These are phyloP conservation scores for Daedaleopsis sinensis DNA, from an alignment of 768 basidiomycete genomes.

Conservation along the genomic window DNA sequence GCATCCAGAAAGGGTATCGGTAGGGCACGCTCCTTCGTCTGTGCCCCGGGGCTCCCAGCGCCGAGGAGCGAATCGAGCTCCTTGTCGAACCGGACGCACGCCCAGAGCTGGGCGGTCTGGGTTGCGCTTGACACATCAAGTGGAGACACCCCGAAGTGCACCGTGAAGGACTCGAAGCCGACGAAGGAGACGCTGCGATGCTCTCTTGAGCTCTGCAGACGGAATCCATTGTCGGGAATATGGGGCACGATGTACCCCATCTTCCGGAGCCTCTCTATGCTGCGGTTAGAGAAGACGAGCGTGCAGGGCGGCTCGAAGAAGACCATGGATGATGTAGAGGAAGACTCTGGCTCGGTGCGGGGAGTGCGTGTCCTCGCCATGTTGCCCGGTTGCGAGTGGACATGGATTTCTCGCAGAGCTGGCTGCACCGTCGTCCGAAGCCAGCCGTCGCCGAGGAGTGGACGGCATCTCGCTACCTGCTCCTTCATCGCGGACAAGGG, in stretches of 20 bases:
- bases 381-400: not conserved
- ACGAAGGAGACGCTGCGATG: constrained; percentile 8
- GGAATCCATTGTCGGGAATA: constrained; percentile 5
- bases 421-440: not conserved
- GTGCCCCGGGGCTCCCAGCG: not conserved
- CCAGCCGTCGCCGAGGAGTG: no score
- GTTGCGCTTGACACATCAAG: not conserved
- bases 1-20: not conserved
- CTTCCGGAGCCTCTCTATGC: not conserved
- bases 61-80: constrained; percentile 1
- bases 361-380: not conserved
- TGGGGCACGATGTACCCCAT: constrained; percentile 9
- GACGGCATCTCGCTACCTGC: not conserved
- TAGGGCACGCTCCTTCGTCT: not conserved
- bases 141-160: constrained; percentile 12
- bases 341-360: not conserved
- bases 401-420: not conserved
- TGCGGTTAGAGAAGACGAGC: not conserved
- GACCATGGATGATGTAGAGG: constrained; percentile 5
- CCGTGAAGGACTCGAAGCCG: constrained; percentile 14
- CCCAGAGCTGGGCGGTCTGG: constrained; percentile 11
- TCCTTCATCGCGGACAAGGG: not conserved
- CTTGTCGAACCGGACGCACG: constrained; percentile 12
- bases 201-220: constrained; percentile 6
- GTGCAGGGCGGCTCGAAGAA: constrained; percentile 20